These are phyloP conservation scores for Xylaria curta DNA, from an alignment of 495 filamentous ascomycete genomes.

Conservation along the genomic window DNA sequence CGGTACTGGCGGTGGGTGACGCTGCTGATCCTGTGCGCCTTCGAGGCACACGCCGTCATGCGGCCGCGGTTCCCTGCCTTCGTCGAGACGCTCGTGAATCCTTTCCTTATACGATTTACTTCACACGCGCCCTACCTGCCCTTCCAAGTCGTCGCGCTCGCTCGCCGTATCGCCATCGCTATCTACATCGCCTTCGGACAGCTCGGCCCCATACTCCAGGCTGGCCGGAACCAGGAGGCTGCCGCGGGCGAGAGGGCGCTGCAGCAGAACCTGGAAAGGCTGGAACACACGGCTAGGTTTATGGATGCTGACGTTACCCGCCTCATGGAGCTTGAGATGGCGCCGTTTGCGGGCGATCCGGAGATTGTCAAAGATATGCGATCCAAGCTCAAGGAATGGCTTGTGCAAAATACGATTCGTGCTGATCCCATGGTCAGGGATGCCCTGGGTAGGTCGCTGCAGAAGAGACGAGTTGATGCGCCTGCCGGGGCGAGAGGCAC, in stretches of 20 bases:
- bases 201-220: constrained; percentile 67
- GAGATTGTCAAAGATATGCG: constrained; percentile 64
- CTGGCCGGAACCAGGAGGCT: constrained; percentile 42
- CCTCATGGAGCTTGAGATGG: constrained; percentile 76
- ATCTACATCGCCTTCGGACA: constrained; percentile 91
- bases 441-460: constrained; percentile 68
- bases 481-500: constrained; percentile 62
- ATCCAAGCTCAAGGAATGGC: constrained; percentile 74
- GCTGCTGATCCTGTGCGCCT: constrained; percentile 68
- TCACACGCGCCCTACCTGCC: constrained; percentile 75
- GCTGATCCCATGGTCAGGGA: constrained; percentile 77
- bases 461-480: constrained; percentile 62
- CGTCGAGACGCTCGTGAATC: constrained; percentile 66
- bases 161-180: constrained; percentile 77
- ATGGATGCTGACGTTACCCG: constrained; percentile 71
- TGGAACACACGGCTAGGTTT: constrained; percentile 59
- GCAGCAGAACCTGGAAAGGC: constrained; percentile 58
- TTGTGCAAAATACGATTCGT: constrained; percentile 76
- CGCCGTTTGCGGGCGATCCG: constrained; percentile 79
- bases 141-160: constrained; percentile 82
- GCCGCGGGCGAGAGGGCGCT: constrained; percentile 45
- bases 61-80: constrained; percentile 65
- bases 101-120: constrained; percentile 58
- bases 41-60: constrained; percentile 77
- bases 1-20: constrained; percentile 90